Percentiles rank a stretch among this genome's conserved stretches.
Evolutionary conservation across 305 asterid species (phyloP).

Genomic region (Fraxinus xanthoxyloides): DNA sequence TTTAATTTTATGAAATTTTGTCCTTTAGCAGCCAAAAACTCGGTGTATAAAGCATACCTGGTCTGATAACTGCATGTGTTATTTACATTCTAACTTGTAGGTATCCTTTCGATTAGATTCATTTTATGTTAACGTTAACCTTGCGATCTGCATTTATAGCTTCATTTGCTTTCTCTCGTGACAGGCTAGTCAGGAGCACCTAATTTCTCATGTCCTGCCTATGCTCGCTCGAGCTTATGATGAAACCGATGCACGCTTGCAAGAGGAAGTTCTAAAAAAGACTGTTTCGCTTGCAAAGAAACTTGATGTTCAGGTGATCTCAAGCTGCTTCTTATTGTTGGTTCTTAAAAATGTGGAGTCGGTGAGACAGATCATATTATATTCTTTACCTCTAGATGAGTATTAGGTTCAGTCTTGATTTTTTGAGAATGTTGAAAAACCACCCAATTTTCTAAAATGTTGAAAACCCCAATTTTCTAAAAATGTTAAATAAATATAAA

Average conservation of each 20-base stretch:
- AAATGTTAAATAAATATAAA: background rate
- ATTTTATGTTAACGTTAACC: conserved; percentile 11
- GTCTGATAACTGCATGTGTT: background rate
- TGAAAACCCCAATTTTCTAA: background rate
- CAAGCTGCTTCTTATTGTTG: conserved; percentile 13
- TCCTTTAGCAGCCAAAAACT: background rate
- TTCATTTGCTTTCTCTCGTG: conserved; percentile 20
- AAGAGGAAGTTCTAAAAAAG: conserved; percentile 95
- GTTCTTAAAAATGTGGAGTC: conserved; percentile 8
- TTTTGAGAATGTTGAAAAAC: background rate
- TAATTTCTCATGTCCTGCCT: conserved; percentile 27
- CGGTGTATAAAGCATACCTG: background rate
- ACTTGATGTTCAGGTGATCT: conserved; percentile 82
- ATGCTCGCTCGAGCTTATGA: background rate
- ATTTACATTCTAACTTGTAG: background rate
- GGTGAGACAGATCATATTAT: background rate
- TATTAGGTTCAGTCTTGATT: background rate
- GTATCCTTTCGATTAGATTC: background rate
- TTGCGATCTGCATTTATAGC: conserved; percentile 25
- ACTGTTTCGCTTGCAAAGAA: conserved; percentile 76
- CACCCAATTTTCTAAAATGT: background rate
- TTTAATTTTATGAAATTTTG: background rate
- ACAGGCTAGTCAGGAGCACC: conserved; percentile 89
- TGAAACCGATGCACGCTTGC: conserved; percentile 64
- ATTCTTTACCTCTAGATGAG: background rate